Evolutionary conservation across 2,329 filamentous ascomycete species (phyloP).

Genomic region (Boeremia lycopersici): DNA sequence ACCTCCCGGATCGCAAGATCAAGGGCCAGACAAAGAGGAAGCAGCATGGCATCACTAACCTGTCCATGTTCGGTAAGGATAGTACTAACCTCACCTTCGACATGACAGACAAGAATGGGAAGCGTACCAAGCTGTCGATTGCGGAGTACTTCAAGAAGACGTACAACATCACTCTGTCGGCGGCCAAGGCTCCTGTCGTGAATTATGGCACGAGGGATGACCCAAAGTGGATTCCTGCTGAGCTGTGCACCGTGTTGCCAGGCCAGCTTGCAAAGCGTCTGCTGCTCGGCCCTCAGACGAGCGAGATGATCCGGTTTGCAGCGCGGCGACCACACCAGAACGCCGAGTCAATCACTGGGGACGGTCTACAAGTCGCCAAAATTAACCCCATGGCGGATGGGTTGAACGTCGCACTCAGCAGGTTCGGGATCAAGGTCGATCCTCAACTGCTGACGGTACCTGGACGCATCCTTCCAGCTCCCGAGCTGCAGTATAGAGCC

Average conservation of each 20-base stretch:
- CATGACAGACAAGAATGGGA: conserved; percentile 18
- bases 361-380: conserved; percentile 36
- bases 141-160: conserved; percentile 26
- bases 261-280: conserved; percentile 39
- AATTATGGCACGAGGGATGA: conserved; percentile 32
- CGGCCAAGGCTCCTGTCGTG: conserved; percentile 33
- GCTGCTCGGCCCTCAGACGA: conserved; percentile 36
- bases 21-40: conserved; percentile 40
- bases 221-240: conserved; percentile 42
- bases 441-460: conserved; percentile 71
- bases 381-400: conserved; percentile 29
- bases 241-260: conserved; percentile 40
- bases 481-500: conserved; percentile 64
- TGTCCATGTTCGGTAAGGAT: conserved; percentile 46
- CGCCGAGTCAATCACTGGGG: conserved; percentile 35
- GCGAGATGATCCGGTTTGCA: conserved; percentile 41
- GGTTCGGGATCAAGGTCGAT: conserved; percentile 69
- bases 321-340: conserved; percentile 38
- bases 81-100: conserved; percentile 35
- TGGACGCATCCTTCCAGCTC: conserved; percentile 70
- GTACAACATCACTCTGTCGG: conserved; percentile 30
- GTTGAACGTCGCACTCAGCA: conserved; percentile 29
- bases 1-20: conserved; percentile 45
- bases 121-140: conserved; percentile 18
- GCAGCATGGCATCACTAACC: conserved; percentile 47